phyloP scores from a whole-genome alignment of 768 basidiomycete species.

The Tephrocybe sp. region DNA sequence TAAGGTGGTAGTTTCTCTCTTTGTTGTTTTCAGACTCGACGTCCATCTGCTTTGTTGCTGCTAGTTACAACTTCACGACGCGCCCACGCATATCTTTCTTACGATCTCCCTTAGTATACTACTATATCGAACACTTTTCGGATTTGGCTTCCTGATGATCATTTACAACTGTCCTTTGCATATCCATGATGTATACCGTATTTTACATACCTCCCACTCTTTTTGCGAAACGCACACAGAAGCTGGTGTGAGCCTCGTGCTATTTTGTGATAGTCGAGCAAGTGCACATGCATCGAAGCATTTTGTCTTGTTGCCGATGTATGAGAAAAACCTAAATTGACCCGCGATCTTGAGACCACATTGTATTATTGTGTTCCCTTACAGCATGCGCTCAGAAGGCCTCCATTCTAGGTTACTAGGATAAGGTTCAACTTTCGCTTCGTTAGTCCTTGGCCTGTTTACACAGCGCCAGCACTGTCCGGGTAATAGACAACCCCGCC shows the following conservation, averaged over 20 bases:
- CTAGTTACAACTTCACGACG: conserved; percentile 35
- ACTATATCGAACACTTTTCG: conserved; percentile 18
- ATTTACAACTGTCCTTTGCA: conserved; percentile 22
- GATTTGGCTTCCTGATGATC: conserved; percentile 27
- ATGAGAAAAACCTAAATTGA: conserved; percentile 13
- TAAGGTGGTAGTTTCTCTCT: conserved; percentile 23
- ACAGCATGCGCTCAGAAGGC: conserved; percentile 19
- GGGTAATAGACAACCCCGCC: conserved; percentile 42
- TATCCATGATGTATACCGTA: conserved; percentile 37
- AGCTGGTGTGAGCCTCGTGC: conserved; percentile 24
- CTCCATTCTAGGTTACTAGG: conserved; percentile 12
- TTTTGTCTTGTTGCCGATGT: conserved; percentile 1
- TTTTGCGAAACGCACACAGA: conserved; percentile 20
- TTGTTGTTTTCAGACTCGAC: conserved; percentile 8
- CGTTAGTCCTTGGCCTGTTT: conserved; percentile 16
- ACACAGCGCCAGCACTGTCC: conserved; percentile 28
- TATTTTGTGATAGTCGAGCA: conserved; percentile 14
- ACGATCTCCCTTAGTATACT: conserved; percentile 25
- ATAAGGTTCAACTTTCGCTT: conserved; percentile 16
- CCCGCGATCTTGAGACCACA: conserved; percentile 12
- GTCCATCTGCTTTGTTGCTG: conserved; percentile 2
- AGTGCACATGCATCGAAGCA: conserved; percentile 10
- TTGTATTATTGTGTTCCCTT: conserved; percentile 15
- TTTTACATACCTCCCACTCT: conserved; percentile 17
- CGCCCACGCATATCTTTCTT: conserved; percentile 28